Conservation (phyloP, 495 filamentous ascomycete species). For the Trichoderma virens region DNA sequence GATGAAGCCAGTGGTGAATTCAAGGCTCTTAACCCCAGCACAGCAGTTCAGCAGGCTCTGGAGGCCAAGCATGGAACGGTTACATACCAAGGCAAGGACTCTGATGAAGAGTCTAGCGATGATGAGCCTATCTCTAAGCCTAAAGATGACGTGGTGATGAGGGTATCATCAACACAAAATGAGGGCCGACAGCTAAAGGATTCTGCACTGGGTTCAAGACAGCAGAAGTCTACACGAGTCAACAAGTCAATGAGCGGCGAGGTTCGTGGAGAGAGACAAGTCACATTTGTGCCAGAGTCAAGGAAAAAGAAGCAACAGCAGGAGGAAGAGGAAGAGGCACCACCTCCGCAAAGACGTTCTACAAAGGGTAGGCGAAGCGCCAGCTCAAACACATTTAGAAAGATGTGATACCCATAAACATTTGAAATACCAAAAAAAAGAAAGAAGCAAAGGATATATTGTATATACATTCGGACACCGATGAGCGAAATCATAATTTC, state of each 20-base stretch:
- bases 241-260: constrained; percentile 41
- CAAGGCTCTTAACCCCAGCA: constrained; percentile 79
- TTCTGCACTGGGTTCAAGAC: constrained; percentile 66
- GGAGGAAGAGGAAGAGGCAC: constrained; percentile 25
- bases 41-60: constrained; percentile 27
- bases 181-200: constrained; percentile 47
- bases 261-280: constrained; percentile 72
- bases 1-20: constrained; percentile 89
- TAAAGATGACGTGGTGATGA: constrained; percentile 45
- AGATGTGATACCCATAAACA: constrained; percentile 35
- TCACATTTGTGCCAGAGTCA: constrained; percentile 70
- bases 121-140: constrained; percentile 30
- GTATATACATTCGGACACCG: background rate
- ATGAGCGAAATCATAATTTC: constrained; percentile 12
- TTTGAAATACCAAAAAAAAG: constrained; percentile 6
- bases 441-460: constrained; percentile 7
- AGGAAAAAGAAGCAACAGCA: constrained; percentile 39
- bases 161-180: constrained; percentile 60
- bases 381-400: constrained; percentile 63
- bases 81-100: constrained; percentile 17
- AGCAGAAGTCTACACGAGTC: constrained; percentile 37
- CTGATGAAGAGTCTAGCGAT: constrained; percentile 36
- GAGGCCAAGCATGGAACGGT: constrained; percentile 8
- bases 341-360: constrained; percentile 30
- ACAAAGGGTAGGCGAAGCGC: constrained; percentile 54